phyloP scores from a whole-genome alignment of 768 basidiomycete genomes.

The Naganishia friedmannii region DNA sequence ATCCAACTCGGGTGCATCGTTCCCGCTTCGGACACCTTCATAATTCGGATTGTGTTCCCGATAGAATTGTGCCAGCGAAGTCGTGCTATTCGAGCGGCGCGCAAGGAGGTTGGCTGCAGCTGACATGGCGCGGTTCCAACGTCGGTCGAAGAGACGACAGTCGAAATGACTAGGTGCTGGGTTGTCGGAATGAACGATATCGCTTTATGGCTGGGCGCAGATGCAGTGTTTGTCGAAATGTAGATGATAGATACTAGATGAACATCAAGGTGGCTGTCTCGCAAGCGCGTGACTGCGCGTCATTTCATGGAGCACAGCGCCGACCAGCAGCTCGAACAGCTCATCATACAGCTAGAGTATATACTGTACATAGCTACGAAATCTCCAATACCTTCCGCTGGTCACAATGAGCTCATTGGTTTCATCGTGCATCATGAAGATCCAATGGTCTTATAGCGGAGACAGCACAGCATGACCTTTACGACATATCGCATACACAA shows the following conservation, averaged over 20 bases:
- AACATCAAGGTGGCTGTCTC: not conserved
- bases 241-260: not conserved
- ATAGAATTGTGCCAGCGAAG: conserved; percentile 47
- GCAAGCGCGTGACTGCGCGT: not conserved
- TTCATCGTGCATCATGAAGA: not conserved
- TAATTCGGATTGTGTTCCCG: conserved; percentile 33
- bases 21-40: conserved; percentile 16
- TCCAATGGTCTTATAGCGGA: not conserved
- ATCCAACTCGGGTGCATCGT: conserved; percentile 56
- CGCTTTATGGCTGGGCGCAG: not conserved
- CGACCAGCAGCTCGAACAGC: too few species aligned
- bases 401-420: not conserved
- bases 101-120: conserved; percentile 32
- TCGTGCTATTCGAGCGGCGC: conserved; percentile 45
- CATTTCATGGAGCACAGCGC: too few species aligned
- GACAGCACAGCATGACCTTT: not conserved
- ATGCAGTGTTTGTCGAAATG: too few species aligned
- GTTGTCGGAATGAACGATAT: not conserved
- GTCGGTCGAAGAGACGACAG: not conserved
- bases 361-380: too few species aligned
- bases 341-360: too few species aligned
- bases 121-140: conserved; percentile 8
- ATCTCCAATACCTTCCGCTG: not conserved
- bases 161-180: not conserved
- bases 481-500: not conserved